Base-by-base conservation (phyloP, 768 basidiomycete genomes). In the Mycena latifolia region DNA sequence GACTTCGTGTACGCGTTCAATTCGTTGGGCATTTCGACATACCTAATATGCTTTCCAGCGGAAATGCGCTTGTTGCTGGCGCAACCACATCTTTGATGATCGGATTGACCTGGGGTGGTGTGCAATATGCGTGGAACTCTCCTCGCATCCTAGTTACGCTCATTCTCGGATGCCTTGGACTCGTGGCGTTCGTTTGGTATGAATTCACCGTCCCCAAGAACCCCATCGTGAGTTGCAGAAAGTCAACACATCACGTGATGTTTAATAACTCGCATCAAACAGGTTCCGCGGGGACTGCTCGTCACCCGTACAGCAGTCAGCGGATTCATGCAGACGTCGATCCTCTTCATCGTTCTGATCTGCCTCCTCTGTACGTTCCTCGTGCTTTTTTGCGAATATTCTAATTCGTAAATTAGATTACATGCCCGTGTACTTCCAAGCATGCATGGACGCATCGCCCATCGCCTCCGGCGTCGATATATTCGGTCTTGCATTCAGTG, bases 341-440 rank as follows among this genome's bases (percentile, higher is more conserved):
- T 41, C 11, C 29, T 60, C 9, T 66, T 62, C 29, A 46, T 58
- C 39, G 57, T 60, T 20, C 51, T 59, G 31, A 53, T 50, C 33
- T 59, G 41, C 25, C 28, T 53, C 9, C 41, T 66, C 25, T 61
- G 45, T 53, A 29, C n/a, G 57, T 45, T 14, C 17, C 18, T 39
- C n/a, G n/a, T 17, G 11, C 11, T 20, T 45, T 11, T 22, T 45
- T 7, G n/a, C 43, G 22, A 4, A 22, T n/a, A 45, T 22, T 11
- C 43, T n/a, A 6, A n/a, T 10, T 25, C 52, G 15, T 9, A 43
- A 27, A 35, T 7, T 12, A 79, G 81, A 81, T 65, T 84, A 81
- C 64, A 69, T 80, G 5, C 81, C 81, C 2, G 77, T 82, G 11
- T 85, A 80, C 69, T 84, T 81, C 66, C 84, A 85, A 67, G 81